Conservation (phyloP, 805 yeast genomes). For the Ogataea populi-albae region DNA sequence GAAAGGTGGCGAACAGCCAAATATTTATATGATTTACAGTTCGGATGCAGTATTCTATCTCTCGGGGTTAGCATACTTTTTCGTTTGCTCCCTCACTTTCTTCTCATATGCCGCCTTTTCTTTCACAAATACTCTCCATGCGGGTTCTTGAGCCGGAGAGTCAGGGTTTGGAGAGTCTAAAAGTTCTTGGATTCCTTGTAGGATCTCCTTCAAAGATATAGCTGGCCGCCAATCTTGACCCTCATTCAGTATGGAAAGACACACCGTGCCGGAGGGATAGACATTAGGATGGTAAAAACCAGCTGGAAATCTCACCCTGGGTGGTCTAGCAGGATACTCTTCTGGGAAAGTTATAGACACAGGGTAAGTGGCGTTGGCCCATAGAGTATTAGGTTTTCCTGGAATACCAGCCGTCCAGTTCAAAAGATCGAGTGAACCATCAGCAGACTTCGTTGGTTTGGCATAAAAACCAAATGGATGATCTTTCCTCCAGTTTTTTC, state of each 20-base stretch:
- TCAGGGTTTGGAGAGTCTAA: conserved; percentile 87
- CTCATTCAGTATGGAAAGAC: conserved; percentile 89
- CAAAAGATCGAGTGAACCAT: conserved; percentile 82
- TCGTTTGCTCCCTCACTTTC: conserved; percentile 79
- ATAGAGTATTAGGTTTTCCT: conserved; percentile 79
- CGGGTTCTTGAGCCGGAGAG: conserved; percentile 97
- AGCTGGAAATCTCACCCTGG: conserved; percentile 84
- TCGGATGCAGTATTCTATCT: too few relatives aligned
- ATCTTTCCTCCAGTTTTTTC: conserved; percentile 97
- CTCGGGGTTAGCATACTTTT: conserved; percentile 51
- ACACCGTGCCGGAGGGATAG: conserved; percentile 95
- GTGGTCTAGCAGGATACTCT: conserved; percentile 96
- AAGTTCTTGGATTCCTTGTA: conserved; percentile 88
- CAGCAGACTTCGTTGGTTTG: conserved; percentile 74
- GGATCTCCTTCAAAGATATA: conserved; percentile 83
- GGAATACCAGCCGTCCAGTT: conserved; percentile 96
- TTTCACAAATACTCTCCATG: conserved; percentile 81
- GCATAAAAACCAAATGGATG: conserved; percentile 98
- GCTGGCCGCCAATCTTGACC: conserved; percentile 99
- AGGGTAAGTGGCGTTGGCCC: conserved; percentile 92
- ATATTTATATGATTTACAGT: too few relatives aligned
- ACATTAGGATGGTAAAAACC: conserved; percentile 96
- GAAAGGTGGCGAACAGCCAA: too few relatives aligned
- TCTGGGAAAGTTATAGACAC: conserved; percentile 78
- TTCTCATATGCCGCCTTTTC: conserved; percentile 68